Base-by-base conservation (phyloP, 2,329 filamentous ascomycete species). In the Fusarium dlaminii region DNA sequence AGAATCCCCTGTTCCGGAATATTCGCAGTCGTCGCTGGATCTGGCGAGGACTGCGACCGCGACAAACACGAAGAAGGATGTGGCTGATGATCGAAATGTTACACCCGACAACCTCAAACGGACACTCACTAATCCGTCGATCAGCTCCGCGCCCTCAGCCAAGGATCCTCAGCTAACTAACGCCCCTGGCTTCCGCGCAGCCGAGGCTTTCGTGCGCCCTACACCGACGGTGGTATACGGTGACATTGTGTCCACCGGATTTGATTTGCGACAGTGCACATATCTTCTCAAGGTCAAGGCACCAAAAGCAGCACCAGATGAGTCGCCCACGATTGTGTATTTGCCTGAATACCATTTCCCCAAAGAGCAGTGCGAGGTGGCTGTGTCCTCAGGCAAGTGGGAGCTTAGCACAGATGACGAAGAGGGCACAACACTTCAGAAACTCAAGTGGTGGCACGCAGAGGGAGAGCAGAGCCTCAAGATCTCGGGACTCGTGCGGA, bases 281-380 rank as follows among this genome's bases (percentile, higher is more conserved):
- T 98, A 98, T 82, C 91, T 88, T 10, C 87, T 99, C 61, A 88
- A 89, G 22, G 82, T 99, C 30, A 84, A 87, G 2, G 91, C 93
- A 5, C 83, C 89, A 6, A 87, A 86, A 39, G 81, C 89, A 2
- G 90, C 91, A 6, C 77, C 79, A 5, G 88, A 93, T 43, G 89
- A 92, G 2, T 84, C 86, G 4, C 94, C 95, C 0, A 98, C 96
- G 0, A 89, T 94, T 49, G 87, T 98, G 14, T 97, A 94, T 81
- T 86, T 99, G 5, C 96, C 96, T 0, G 94, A 95, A 64, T 98
- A 94, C 79, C 96, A 99, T 83, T 99, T 97, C 81, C 95, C 96
- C 4, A 89, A 90, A 60, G 89, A 92, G 54, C 86, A 90, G 49
- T 93, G 91, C 43, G 87, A 87, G 2, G 91, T 99, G 8, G 89